A percentile compares a stretch with the other conserved stretches of the same genome.
These are phyloP conservation scores for Cercospora zeae-maydis DNA, from an alignment of 2,329 filamentous ascomycete genomes.

Conservation along the genomic window DNA sequence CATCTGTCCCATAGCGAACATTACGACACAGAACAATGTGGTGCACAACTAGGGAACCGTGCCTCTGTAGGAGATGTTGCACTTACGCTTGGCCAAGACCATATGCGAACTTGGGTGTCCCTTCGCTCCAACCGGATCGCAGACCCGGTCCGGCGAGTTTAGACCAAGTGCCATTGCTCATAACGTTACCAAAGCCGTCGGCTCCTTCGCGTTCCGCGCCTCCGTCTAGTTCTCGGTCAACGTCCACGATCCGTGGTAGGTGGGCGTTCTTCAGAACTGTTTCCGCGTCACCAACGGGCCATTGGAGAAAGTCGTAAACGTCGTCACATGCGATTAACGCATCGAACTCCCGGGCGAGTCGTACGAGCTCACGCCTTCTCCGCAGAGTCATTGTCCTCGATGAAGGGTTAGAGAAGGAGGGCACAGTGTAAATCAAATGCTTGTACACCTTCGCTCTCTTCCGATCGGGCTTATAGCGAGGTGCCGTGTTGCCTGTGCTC, in stretches of 20 bases:
- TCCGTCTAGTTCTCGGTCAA: constrained; percentile 66
- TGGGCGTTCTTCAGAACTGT: constrained; percentile 38
- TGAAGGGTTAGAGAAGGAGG: constrained; percentile 85
- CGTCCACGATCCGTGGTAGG: constrained; percentile 71
- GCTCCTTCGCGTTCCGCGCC: constrained; percentile 46
- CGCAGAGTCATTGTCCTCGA: constrained; percentile 73
- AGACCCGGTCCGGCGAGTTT: constrained; percentile 81
- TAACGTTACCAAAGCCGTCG: constrained; percentile 70
- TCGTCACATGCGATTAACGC: constrained; percentile 85
- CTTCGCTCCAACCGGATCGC: constrained; percentile 85
- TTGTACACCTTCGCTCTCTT: constrained; percentile 73
- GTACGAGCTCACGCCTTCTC: constrained; percentile 65
- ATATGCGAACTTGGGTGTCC: constrained; percentile 58
- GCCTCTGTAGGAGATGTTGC: neutral
- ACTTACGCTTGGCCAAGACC: constrained; percentile 33
- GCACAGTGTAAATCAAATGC: constrained; percentile 80
- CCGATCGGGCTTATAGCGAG: constrained; percentile 51
- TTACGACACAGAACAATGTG: neutral
- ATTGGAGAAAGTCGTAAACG: constrained; percentile 90
- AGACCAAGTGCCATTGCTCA: constrained; percentile 86
- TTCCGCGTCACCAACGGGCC: constrained; percentile 49
- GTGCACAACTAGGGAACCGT: neutral
- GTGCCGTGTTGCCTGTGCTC: constrained; percentile 21
- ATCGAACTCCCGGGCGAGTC: constrained; percentile 73
- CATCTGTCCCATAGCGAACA: neutral